Evolutionary conservation across 306 rosid species (phyloP).

Genomic region (Dalbergia cochinchinensis): DNA sequence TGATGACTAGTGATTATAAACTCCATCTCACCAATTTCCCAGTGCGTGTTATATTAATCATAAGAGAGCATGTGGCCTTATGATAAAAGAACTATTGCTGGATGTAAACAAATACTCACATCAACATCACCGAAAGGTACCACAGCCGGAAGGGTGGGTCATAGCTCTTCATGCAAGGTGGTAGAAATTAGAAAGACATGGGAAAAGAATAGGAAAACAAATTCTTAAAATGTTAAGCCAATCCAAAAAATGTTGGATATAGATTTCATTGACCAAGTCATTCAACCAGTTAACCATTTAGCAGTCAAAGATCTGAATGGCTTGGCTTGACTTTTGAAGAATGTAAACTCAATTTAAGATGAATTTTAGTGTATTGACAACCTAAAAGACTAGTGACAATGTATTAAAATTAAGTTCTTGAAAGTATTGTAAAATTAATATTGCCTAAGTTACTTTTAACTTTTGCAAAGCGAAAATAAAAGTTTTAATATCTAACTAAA

Average conservation of each 20-base stretch:
- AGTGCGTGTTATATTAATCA: slow-evolving; percentile 70
- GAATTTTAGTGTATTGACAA: too few species aligned
- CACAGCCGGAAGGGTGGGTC: slow-evolving; percentile 43
- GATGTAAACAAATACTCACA: slow-evolving; percentile 45
- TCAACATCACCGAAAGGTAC: slow-evolving; percentile 78
- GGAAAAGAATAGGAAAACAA: slow-evolving; percentile 5
- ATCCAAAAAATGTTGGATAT: not conserved
- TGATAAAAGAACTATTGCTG: slow-evolving; percentile 44
- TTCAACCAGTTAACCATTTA: not conserved
- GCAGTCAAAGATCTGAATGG: not conserved
- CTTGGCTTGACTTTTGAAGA: not conserved
- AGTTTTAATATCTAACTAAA: not conserved
- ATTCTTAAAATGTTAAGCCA: not conserved
- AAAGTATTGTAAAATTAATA: not conserved
- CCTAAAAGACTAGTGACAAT: too few species aligned
- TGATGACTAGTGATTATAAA: slow-evolving; percentile 60
- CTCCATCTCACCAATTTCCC: slow-evolving; percentile 53
- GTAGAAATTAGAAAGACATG: not conserved
- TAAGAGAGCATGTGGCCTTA: slow-evolving; percentile 62
- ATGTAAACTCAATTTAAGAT: too few species aligned
- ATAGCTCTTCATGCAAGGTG: slow-evolving; percentile 42
- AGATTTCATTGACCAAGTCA: not conserved
- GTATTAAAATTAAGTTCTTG: too few species aligned
- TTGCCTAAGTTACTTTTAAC: not conserved
- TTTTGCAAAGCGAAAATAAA: not conserved